Conservation (phyloP, 768 basidiomycete species). For the Lactarius vividus region DNA sequence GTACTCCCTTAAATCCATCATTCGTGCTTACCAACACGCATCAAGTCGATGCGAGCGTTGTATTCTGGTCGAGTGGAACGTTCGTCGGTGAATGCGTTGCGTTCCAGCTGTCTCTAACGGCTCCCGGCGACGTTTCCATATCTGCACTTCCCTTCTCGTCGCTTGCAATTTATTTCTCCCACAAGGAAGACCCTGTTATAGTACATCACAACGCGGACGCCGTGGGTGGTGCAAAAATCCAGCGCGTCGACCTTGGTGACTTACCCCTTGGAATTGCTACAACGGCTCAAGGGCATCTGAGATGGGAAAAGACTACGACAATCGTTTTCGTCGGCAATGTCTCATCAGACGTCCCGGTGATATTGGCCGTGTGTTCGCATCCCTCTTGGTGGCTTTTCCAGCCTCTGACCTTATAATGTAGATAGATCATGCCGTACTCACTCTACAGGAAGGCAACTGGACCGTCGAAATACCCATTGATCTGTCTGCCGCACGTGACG, state of each 20-base stretch:
- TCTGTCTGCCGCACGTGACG: slow-evolving; percentile 40
- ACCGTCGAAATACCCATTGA: slow-evolving; percentile 59
- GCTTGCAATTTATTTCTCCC: slow-evolving; percentile 58
- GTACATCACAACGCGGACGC: slow-evolving; percentile 43
- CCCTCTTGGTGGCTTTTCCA: background rate
- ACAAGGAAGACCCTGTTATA: slow-evolving; percentile 46
- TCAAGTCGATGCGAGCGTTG: slow-evolving; percentile 59
- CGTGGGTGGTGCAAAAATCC: slow-evolving; percentile 32
- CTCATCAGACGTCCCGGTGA: slow-evolving; percentile 46
- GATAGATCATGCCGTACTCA: slow-evolving; percentile 49
- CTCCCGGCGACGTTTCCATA: slow-evolving; percentile 49
- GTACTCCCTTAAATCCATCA: slow-evolving; percentile 14
- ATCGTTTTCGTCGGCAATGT: slow-evolving; percentile 63
- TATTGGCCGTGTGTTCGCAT: slow-evolving; percentile 49
- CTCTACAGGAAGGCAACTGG: slow-evolving; percentile 63
- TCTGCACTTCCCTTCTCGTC: slow-evolving; percentile 59
- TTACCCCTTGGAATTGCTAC: slow-evolving; percentile 29
- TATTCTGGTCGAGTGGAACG: slow-evolving; percentile 70
- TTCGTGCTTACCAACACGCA: background rate
- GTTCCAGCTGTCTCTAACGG: slow-evolving; percentile 70
- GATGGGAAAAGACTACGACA: slow-evolving; percentile 54
- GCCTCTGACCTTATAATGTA: slow-evolving; percentile 16
- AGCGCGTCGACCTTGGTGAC: slow-evolving; percentile 48
- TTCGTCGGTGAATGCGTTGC: slow-evolving; percentile 59
- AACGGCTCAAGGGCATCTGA: slow-evolving; percentile 44